Conservation (phyloP, 2,329 filamentous ascomycete genomes). For the Xylariaceae sp. region DNA sequence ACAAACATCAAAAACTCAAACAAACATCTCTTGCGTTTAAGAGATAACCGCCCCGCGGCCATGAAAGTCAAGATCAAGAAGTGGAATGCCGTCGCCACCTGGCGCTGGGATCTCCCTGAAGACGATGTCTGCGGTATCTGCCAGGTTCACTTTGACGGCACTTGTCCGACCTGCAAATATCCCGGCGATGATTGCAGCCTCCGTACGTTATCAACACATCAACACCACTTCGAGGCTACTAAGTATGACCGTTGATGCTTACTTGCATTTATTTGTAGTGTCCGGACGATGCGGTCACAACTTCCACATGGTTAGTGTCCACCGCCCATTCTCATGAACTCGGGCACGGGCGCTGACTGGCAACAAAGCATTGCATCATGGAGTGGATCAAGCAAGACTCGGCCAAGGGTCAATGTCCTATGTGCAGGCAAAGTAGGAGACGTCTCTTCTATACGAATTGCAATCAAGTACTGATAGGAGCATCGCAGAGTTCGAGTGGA, state of each 20-base stretch:
- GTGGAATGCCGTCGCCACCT: conserved; percentile 92
- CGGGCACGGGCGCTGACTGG: conserved; percentile 17
- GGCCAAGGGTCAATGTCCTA: conserved; percentile 89
- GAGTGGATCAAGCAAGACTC: conserved; percentile 96
- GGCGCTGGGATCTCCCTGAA: conserved; percentile 96
- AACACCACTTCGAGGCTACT: no score
- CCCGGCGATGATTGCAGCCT: conserved; percentile 93
- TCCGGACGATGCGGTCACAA: conserved; percentile 96
- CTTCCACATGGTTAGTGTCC: conserved; percentile 80
- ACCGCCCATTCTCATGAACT: neutral
- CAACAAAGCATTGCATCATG: conserved; percentile 76
- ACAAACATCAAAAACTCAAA: neutral
- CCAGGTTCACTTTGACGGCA: conserved; percentile 95
- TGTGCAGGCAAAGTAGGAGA: conserved; percentile 84
- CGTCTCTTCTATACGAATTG: neutral
- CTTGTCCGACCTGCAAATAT: conserved; percentile 96
- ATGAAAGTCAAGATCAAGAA: conserved; percentile 97
- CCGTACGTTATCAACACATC: conserved; percentile 49
- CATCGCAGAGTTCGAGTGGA: conserved; percentile 32
- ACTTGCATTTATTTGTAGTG: conserved; percentile 46
- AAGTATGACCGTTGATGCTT: neutral
- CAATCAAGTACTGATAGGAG: neutral
- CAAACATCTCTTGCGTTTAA: neutral
- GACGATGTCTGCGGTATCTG: conserved; percentile 99
- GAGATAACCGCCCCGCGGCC: conserved; percentile 8